Conservation (phyloP, 352 stramenopile genomes). For the Phytophthora chlamydospora region DNA sequence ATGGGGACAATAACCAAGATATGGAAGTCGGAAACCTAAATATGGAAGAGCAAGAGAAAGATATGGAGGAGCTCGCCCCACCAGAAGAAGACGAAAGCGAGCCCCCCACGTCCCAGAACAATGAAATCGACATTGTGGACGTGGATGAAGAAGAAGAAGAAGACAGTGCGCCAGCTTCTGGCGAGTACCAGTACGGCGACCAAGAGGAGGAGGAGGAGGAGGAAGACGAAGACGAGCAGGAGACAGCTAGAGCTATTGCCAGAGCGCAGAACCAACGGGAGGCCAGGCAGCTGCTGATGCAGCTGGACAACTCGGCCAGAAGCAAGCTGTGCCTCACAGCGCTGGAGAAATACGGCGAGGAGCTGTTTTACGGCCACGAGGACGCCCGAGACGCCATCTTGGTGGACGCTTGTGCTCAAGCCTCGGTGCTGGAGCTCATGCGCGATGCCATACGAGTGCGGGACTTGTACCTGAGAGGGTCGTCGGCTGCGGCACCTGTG, state of each 20-base stretch:
- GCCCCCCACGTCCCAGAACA: constrained; percentile 30
- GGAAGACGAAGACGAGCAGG: constrained; percentile 44
- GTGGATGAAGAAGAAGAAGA: constrained; percentile 42
- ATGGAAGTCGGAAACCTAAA: constrained; percentile 15
- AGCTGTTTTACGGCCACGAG: constrained; percentile 71
- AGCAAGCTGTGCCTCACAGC: constrained; percentile 66
- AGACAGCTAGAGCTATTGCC: constrained; percentile 32
- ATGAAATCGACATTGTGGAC: constrained; percentile 50
- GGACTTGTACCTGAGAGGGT: constrained; percentile 54
- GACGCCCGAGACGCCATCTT: constrained; percentile 62
- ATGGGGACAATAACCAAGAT: constrained; percentile 11
- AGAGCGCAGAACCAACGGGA: constrained; percentile 61
- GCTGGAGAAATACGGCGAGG: constrained; percentile 72
- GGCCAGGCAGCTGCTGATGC: constrained; percentile 49
- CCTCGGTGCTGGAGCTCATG: constrained; percentile 60
- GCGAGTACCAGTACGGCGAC: constrained; percentile 13
- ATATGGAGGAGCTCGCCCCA: constrained; percentile 22
- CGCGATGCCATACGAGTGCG: constrained; percentile 59
- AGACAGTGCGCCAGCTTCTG: constrained; percentile 10
- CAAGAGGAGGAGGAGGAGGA: constrained; percentile 41
- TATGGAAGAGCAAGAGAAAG: constrained; percentile 10
- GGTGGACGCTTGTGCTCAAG: constrained; percentile 63
- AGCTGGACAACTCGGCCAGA: constrained; percentile 59
- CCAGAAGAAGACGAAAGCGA: constrained; percentile 27
- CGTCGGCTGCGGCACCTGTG: constrained; percentile 52